Evolutionary conservation across 1,139 yeast species (phyloP).

Genomic region (Pichia sp.): DNA sequence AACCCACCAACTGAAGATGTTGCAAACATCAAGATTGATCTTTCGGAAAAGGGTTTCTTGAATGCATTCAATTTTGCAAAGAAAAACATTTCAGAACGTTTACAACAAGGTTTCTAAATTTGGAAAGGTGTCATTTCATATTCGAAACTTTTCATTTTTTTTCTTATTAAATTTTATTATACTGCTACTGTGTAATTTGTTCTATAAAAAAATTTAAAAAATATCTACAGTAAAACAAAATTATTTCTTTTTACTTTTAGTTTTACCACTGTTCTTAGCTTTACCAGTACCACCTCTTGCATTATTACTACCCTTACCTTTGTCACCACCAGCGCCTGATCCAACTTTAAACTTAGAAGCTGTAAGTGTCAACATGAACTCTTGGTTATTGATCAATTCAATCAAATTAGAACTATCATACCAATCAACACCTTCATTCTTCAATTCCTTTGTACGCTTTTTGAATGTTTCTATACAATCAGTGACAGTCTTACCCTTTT

Average conservation of each 20-base stretch:
- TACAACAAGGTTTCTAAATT: slow-evolving; percentile 64
- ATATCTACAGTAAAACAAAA: not conserved
- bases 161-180: not conserved
- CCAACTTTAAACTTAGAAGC: slow-evolving; percentile 43
- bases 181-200: not conserved
- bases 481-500: slow-evolving; percentile 79
- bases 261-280: slow-evolving; percentile 1
- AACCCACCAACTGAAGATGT: slow-evolving; percentile 67
- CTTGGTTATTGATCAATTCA: slow-evolving; percentile 50
- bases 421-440: slow-evolving; percentile 52
- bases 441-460: slow-evolving; percentile 32
- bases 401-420: slow-evolving; percentile 57
- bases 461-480: slow-evolving; percentile 60
- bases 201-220: not conserved
- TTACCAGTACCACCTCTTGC: slow-evolving; percentile 6
- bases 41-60: slow-evolving; percentile 80
- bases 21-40: slow-evolving; percentile 61
- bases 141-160: not conserved
- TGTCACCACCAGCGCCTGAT: slow-evolving; percentile 29
- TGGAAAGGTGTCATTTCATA: not conserved
- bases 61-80: slow-evolving; percentile 88
- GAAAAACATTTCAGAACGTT: slow-evolving; percentile 76
- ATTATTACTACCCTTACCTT: slow-evolving; percentile 12
- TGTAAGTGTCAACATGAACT: slow-evolving; percentile 45
- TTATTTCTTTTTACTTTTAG: slow-evolving; percentile 12